These are phyloP conservation scores for Cydonia oblonga DNA, from an alignment of 331 rosid genomes.

Conservation along the genomic window DNA sequence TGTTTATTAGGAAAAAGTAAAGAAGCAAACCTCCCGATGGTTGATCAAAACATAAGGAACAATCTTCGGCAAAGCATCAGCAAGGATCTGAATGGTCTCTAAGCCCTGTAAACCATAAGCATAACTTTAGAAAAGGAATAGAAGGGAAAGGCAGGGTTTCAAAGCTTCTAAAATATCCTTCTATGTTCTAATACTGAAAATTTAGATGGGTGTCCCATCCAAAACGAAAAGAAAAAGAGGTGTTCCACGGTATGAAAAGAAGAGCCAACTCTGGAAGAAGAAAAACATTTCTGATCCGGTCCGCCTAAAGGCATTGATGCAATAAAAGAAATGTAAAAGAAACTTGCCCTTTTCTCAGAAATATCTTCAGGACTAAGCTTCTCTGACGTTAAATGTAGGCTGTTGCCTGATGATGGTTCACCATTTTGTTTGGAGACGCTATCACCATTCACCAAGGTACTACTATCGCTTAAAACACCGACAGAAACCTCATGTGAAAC, in stretches of 20 bases:
- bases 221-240: not conserved
- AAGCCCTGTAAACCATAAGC: slow-evolving; percentile 50
- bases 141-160: not conserved
- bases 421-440: slow-evolving; percentile 27
- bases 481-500: slow-evolving; percentile 21
- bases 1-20: not conserved
- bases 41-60: slow-evolving; percentile 97
- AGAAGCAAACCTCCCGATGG: slow-evolving; percentile 79
- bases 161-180: not conserved
- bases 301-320: not conserved
- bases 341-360: slow-evolving; percentile 54
- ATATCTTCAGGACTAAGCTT: slow-evolving; percentile 32
- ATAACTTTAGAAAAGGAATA: slow-evolving; percentile 13
- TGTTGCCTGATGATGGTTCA: slow-evolving; percentile 27
- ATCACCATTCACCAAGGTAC: slow-evolving; percentile 24
- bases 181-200: not conserved
- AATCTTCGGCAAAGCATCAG: slow-evolving; percentile 93
- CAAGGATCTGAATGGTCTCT: slow-evolving; percentile 84
- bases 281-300: not conserved
- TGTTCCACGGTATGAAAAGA: not conserved
- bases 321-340: slow-evolving; percentile 13
- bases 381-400: slow-evolving; percentile 28
- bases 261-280: not conserved
- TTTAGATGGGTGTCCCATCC: not conserved
- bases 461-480: slow-evolving; percentile 22